A percentile compares a stretch with the other conserved stretches of the same genome.
Conservation (phyloP, 2,329 filamentous ascomycete genomes). For the Scedosporium apiospermum region DNA sequence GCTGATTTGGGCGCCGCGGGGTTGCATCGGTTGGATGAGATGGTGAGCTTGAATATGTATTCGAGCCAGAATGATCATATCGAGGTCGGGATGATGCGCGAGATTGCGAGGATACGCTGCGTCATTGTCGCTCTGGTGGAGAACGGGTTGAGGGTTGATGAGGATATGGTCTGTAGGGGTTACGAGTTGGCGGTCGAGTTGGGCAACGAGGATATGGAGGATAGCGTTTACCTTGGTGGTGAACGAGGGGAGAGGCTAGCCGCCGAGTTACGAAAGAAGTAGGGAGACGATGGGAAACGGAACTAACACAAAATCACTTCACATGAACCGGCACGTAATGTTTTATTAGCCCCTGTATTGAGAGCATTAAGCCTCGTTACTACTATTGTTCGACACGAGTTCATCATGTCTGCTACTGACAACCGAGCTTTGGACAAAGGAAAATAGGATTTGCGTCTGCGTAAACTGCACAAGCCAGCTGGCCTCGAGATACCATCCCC, state of each 20-base stretch:
- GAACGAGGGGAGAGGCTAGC: constrained; percentile 43
- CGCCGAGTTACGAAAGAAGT: constrained; percentile 17
- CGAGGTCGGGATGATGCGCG: constrained; percentile 63
- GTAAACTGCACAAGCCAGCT: no score
- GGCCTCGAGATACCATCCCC: no score
- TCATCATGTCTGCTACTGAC: background rate
- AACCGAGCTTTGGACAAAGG: no score
- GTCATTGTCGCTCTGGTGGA: constrained; percentile 78
- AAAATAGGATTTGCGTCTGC: no score
- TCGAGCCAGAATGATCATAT: constrained; percentile 92
- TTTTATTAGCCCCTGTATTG: no score
- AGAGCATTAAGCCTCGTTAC: no score
- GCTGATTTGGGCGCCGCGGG: constrained; percentile 34
- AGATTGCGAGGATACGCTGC: constrained; percentile 76
- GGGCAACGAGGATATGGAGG: constrained; percentile 49
- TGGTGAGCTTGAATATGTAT: constrained; percentile 76
- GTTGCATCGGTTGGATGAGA: constrained; percentile 85
- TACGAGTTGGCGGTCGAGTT: constrained; percentile 77
- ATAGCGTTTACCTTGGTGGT: constrained; percentile 51
- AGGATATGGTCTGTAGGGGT: constrained; percentile 73
- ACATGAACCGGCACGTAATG: no score
- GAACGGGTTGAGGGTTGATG: constrained; percentile 74
- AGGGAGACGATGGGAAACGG: background rate
- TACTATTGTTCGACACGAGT: background rate
- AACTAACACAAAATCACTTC: background rate